Evolutionary conservation across 1,284 basidiomycete species (phyloP), one percentile per base, ranked within the genome.

Genomic region (Taiwanofungus camphoratus): DNA sequence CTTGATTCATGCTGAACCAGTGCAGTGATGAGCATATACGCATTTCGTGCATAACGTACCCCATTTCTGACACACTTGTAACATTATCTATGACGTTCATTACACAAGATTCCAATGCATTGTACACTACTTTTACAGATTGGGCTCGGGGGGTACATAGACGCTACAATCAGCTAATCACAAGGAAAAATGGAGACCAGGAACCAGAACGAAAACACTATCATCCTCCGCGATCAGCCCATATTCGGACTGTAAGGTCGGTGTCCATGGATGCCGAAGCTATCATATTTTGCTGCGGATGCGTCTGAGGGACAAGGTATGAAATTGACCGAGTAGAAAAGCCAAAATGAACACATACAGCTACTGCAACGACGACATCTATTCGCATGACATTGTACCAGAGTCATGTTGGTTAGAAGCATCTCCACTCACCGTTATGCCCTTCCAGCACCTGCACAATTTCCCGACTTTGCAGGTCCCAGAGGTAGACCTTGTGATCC

Each of bases 381-480:
- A 48, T 2, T 8, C 13, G 9, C n/a, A 33, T 22, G 12, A 15
- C n/a, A 5, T 35, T 34, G 12, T 13, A 11, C 16, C 30, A 19
- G 9, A 1, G n/a, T 18, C 11, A 18, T n/a, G n/a, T n/a, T n/a
- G 15, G 21, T 37, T 11, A 18, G 30, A 27, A 41, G 9, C 2
- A 18, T n/a, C 21, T 34, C 4, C 22, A 52, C 72, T 40, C 38
- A 85, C 84, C 87, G 36, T 69, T 71, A 65, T 93, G 90, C 2
- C 80, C 89, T 46, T 86, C 79, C 35, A 95, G 70, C 0, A 82
- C 73, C 52, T 88, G 83, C 4, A 92, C 79, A 33, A 94, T 73
- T 53, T 88, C 77, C 16, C 91, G 76, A 4, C 80, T 86, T 60
- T 97, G 93, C 22, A 98, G 59, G 63, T 98, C 92, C 92, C 93